Percentiles rank a stretch among this genome's conserved stretches.
Conservation (phyloP, 345 rosid species). For the Linum trigynum region DNA sequence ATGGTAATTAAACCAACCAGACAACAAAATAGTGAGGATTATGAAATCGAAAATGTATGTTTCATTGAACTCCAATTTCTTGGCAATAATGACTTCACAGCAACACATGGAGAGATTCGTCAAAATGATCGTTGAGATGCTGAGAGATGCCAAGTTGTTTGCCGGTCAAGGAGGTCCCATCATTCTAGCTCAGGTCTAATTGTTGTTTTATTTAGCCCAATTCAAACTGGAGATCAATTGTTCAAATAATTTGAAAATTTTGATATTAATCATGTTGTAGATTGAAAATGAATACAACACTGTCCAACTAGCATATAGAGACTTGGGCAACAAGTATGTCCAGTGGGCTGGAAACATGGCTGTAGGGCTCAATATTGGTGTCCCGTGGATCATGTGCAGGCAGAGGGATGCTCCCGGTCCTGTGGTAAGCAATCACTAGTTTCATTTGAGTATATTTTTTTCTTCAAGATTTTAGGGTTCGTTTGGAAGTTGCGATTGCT, state of each 20-base stretch:
- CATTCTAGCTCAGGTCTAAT: conserved; percentile 47
- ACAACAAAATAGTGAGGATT: background rate
- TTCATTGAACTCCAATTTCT: background rate
- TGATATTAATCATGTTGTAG: conserved; percentile 23
- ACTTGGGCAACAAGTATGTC: conserved; percentile 48
- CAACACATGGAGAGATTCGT: conserved; percentile 48
- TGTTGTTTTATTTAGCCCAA: background rate
- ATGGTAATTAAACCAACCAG: conserved; percentile 38
- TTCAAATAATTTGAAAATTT: background rate
- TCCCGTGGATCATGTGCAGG: conserved; percentile 97
- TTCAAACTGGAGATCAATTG: background rate
- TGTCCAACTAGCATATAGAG: conserved; percentile 53
- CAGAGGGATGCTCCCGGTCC: conserved; percentile 79
- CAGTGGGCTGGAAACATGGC: conserved; percentile 73
- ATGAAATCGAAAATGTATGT: background rate
- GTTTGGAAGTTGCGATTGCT: too few species aligned
- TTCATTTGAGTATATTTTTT: background rate
- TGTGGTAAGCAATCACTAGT: conserved; percentile 32
- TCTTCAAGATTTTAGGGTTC: background rate
- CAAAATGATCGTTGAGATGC: conserved; percentile 24
- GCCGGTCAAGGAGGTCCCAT: conserved; percentile 81
- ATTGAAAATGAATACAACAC: conserved; percentile 87
- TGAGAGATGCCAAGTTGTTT: conserved; percentile 45
- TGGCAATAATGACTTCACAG: conserved; percentile 19
- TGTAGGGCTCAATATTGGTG: conserved; percentile 37